These are phyloP conservation scores for Linnemannia zychae DNA, from an alignment of 192 early-diverging fungal species.

Conservation along the genomic window DNA sequence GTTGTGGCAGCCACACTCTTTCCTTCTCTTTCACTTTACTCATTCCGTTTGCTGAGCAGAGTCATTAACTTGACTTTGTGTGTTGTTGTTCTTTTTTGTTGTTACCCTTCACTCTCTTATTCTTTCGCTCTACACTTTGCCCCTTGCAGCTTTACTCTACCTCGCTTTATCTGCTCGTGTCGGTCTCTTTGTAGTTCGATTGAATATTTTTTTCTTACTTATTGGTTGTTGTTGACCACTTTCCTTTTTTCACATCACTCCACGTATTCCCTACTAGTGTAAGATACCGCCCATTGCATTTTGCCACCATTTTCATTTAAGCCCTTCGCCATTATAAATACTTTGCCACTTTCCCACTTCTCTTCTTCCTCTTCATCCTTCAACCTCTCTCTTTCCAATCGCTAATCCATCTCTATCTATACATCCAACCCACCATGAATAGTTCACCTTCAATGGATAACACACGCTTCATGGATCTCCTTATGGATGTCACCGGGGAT, in stretches of 20 bases:
- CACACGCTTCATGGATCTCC: constrained; percentile 10
- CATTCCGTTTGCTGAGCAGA: not conserved
- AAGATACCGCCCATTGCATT: not conserved
- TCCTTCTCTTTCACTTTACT: constrained; percentile 4
- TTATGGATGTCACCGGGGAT: not conserved
- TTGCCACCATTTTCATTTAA: constrained; percentile 27
- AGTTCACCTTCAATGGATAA: constrained; percentile 16
- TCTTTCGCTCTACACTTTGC: constrained; percentile 5
- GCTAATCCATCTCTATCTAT: not conserved
- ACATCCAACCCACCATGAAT: not conserved
- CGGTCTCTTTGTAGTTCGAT: constrained; percentile 21
- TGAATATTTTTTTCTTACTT: not conserved
- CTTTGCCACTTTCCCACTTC: not conserved
- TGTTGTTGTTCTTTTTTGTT: constrained; percentile 9
- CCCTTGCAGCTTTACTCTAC: not conserved
- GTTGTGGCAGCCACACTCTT: not conserved
- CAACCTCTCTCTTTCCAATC: not conserved
- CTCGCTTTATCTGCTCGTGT: not conserved
- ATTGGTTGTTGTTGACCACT: constrained; percentile 24
- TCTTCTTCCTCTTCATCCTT: not conserved
- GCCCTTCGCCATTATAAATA: constrained; percentile 2
- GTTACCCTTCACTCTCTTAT: not conserved
- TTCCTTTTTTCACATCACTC: not conserved
- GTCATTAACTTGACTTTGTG: constrained; percentile 28
- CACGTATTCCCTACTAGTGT: not conserved